Conservation (phyloP, 768 basidiomycete species). For the Clavulina sp. region DNA sequence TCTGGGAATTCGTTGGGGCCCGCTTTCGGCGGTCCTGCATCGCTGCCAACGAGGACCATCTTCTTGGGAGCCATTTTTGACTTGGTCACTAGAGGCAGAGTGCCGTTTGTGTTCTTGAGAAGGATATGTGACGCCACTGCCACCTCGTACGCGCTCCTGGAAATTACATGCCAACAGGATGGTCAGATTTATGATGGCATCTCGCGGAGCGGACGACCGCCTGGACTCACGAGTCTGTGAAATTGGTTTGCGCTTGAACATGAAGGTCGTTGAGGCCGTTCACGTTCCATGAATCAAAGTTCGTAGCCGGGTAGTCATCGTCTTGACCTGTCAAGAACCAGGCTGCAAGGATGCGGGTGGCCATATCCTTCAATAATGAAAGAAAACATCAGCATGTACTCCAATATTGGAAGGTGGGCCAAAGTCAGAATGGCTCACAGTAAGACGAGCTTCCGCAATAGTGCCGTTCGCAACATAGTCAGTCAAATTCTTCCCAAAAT, state of each 20-base stretch:
- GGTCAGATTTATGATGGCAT: not conserved
- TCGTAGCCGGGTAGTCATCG: constrained; percentile 28
- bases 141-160: constrained; percentile 25
- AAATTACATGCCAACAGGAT: not conserved
- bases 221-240: not conserved
- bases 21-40: constrained; percentile 39
- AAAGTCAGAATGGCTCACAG: constrained; percentile 10
- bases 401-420: too few relatives aligned
- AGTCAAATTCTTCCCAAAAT: constrained; percentile 34
- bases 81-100: constrained; percentile 18
- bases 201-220: too few relatives aligned
- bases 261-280: constrained; percentile 21
- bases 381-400: not conserved
- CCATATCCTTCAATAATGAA: constrained; percentile 19
- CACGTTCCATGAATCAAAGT: constrained; percentile 40
- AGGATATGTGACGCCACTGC: constrained; percentile 41
- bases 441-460: constrained; percentile 37
- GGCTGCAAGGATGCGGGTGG: constrained; percentile 21
- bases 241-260: constrained; percentile 21
- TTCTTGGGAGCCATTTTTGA: not conserved
- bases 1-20: constrained; percentile 61
- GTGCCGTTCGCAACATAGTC: constrained; percentile 53
- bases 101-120: constrained; percentile 26
- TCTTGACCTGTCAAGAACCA: constrained; percentile 21
- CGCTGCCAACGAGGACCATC: constrained; percentile 28